Conservation (phyloP, 1,139 yeast species). For the Diutina scorzettiae region DNA sequence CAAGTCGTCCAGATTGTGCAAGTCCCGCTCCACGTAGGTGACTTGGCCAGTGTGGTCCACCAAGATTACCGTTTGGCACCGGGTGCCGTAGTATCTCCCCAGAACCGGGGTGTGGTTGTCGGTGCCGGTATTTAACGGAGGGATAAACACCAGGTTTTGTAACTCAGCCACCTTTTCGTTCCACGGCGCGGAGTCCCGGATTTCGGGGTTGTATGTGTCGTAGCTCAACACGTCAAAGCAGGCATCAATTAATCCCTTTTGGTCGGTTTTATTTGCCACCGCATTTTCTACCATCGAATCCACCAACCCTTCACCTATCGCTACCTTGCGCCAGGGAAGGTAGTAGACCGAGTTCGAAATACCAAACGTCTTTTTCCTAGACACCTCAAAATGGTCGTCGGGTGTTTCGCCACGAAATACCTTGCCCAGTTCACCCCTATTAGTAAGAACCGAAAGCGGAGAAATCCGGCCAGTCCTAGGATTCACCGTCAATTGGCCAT, state of each 20-base stretch:
- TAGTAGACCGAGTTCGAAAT: constrained; percentile 52
- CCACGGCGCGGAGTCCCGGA: constrained; percentile 17
- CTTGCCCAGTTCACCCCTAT: constrained; percentile 30
- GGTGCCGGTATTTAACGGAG: constrained; percentile 35
- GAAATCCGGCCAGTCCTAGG: constrained; percentile 13
- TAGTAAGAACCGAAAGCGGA: constrained; percentile 38
- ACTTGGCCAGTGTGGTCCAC: constrained; percentile 37
- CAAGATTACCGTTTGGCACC: constrained; percentile 76
- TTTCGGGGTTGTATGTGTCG: constrained; percentile 23
- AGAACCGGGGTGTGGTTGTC: constrained; percentile 9
- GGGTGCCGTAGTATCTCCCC: constrained; percentile 68
- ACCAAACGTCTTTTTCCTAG: constrained; percentile 28
- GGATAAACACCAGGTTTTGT: constrained; percentile 57
- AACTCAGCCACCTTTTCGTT: constrained; percentile 29
- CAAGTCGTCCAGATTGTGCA: constrained; percentile 12
- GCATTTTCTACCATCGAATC: constrained; percentile 23
- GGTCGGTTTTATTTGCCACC: constrained; percentile 14
- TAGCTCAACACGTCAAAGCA: constrained; percentile 45
- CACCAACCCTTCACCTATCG: constrained; percentile 36
- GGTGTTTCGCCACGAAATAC: constrained; percentile 15
- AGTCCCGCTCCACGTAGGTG: constrained; percentile 27
- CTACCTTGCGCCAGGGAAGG: constrained; percentile 67
- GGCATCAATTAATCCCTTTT: constrained; percentile 33
- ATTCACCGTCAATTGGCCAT: constrained; percentile 40
- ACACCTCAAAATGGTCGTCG: constrained; percentile 10